Percentiles rank a stretch among this genome's conserved stretches.
phyloP scores from a whole-genome alignment of 371 early-diverging fungal genomes.

The Gilbertella persicaria region DNA sequence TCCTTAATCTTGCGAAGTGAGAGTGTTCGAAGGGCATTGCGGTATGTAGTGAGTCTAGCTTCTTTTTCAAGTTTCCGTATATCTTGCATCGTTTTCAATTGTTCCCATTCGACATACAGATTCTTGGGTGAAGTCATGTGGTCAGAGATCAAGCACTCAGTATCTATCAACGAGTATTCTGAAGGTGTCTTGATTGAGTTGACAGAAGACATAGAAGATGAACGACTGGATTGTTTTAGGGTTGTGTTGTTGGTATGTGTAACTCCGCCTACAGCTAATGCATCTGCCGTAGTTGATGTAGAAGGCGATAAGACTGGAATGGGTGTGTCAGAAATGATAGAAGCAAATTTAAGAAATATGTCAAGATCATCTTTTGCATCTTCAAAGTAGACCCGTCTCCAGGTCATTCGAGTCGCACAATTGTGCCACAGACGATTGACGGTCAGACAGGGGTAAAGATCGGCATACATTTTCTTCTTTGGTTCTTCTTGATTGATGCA shows the following conservation, averaged over 20 bases:
- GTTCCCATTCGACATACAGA: too few species aligned
- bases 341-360: conserved; percentile 20
- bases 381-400: conserved; percentile 38
- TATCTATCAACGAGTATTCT: too few species aligned
- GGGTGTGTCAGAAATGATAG: conserved; percentile 9
- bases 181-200: too few species aligned
- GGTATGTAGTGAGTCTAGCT: conserved; percentile 15
- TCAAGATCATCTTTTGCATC: conserved; percentile 24
- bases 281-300: background rate
- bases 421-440: conserved; percentile 50
- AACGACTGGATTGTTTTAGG: background rate
- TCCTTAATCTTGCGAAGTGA: conserved; percentile 37
- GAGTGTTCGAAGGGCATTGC: conserved; percentile 16
- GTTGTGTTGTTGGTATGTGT: background rate
- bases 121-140: too few species aligned
- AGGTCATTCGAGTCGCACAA: conserved; percentile 34
- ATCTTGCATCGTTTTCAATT: too few species aligned
- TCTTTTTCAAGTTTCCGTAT: background rate
- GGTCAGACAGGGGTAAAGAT: conserved; percentile 36
- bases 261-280: background rate
- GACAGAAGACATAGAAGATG: background rate
- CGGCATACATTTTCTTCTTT: conserved; percentile 15
- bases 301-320: background rate
- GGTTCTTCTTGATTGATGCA: conserved; percentile 7
- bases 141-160: too few species aligned